Percentiles rank a stretch among this genome's conserved stretches.
Evolutionary conservation across 306 rosid species (phyloP).

Genomic region (Lupinus albus): DNA sequence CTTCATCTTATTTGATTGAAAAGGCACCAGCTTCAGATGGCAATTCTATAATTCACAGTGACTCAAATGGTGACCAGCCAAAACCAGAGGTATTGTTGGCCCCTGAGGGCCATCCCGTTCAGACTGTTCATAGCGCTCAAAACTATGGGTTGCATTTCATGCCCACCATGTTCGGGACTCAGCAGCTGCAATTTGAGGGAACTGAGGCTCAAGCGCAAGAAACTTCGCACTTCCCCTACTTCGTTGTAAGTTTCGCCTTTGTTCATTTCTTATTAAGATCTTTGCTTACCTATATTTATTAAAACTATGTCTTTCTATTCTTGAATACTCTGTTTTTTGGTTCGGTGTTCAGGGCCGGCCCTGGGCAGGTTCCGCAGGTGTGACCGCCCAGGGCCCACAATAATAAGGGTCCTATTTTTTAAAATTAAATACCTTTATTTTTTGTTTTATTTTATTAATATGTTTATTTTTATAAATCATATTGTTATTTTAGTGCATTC

Average conservation of each 20-base stretch:
- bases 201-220: conserved; percentile 50
- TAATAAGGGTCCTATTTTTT: no score
- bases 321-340: conserved; percentile 22
- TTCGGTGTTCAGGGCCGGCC: no score
- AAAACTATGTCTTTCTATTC: not conserved
- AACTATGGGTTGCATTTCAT: conserved; percentile 51
- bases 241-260: conserved; percentile 41
- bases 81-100: conserved; percentile 52
- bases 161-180: conserved; percentile 51
- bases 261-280: conserved; percentile 18
- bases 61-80: conserved; percentile 53
- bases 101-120: conserved; percentile 50
- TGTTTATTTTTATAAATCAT: no score
- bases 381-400: no score
- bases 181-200: conserved; percentile 50
- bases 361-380: no score
- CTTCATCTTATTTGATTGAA: conserved; percentile 47
- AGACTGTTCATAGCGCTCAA: conserved; percentile 45
- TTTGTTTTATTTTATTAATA: no score
- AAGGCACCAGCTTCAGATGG: conserved; percentile 47
- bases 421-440: no score
- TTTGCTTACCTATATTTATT: conserved; percentile 25
- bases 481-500: no score
- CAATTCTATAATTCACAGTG: conserved; percentile 38
- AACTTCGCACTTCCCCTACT: conserved; percentile 41